These are phyloP conservation scores for Pholiota adiposa DNA, from an alignment of 1,284 basidiomycete genomes.

Conservation along the genomic window DNA sequence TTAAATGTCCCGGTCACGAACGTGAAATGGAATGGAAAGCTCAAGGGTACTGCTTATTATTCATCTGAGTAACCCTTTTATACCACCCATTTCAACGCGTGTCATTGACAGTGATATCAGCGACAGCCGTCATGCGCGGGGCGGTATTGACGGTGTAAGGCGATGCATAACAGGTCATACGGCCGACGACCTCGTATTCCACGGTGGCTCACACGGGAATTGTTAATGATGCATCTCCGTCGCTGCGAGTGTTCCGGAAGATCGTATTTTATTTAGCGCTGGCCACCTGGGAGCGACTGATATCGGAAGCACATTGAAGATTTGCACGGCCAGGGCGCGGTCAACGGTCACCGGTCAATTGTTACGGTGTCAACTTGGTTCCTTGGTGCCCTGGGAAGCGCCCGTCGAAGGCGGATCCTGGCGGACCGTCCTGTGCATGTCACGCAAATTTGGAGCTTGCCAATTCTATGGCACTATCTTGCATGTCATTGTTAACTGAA, in stretches of 20 bases:
- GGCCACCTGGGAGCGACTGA: neutral
- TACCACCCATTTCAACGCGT: neutral
- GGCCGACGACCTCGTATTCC: neutral
- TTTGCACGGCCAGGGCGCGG: neutral
- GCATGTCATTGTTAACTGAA: too few relatives aligned
- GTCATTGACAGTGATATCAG: neutral
- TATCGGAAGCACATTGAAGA: neutral
- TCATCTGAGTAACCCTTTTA: neutral
- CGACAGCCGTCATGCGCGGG: neutral
- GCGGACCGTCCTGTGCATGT: too few relatives aligned
- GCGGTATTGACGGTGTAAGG: neutral
- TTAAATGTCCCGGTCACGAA: neutral
- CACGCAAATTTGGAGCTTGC: too few relatives aligned
- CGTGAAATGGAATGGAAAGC: neutral
- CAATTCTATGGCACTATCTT: too few relatives aligned
- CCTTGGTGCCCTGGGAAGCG: too few relatives aligned
- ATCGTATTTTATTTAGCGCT: neutral
- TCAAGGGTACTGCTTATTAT: neutral
- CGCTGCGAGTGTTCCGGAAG: neutral
- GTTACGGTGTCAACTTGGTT: neutral
- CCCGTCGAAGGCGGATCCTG: too few relatives aligned
- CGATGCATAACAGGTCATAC: neutral
- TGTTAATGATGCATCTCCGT: neutral
- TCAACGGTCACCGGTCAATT: neutral
- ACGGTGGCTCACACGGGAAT: neutral